Evolutionary conservation across 1,284 basidiomycete genomes (phyloP).

Genomic region (Fomitopsis pinicola): DNA sequence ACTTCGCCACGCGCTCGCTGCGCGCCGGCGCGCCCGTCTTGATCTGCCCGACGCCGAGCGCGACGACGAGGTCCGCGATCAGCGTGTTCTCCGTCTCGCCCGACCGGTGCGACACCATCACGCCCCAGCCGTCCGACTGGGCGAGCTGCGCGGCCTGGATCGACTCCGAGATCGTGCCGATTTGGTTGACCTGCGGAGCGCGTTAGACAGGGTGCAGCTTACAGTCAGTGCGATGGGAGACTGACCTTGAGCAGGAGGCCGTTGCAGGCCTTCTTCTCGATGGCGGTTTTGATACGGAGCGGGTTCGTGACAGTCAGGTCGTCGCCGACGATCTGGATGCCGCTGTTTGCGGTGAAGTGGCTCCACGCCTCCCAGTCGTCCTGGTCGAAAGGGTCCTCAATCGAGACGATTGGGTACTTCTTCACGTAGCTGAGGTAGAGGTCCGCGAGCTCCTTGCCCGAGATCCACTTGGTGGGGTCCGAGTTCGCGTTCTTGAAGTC

Average conservation of each 20-base stretch:
- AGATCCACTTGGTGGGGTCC: slow-evolving; percentile 94
- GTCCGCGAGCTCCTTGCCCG: slow-evolving; percentile 90
- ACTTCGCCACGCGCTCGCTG: slow-evolving; percentile 92
- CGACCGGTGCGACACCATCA: slow-evolving; percentile 99
- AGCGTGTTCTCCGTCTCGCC: slow-evolving; percentile 97
- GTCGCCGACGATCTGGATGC: slow-evolving; percentile 94
- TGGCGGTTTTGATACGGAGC: slow-evolving; percentile 96
- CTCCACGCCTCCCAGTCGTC: slow-evolving; percentile 99
- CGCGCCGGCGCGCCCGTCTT: slow-evolving; percentile 97
- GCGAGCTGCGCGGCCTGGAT: slow-evolving; percentile 96
- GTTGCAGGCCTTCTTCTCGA: slow-evolving; percentile 99
- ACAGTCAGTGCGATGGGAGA: not conserved
- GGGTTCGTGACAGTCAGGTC: slow-evolving; percentile 99
- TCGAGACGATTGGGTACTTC: slow-evolving; percentile 95
- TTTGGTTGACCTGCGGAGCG: slow-evolving; percentile 80
- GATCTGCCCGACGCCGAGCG: slow-evolving; percentile 92
- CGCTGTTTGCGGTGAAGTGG: slow-evolving; percentile 78
- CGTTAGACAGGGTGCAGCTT: not conserved
- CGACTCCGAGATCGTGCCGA: slow-evolving; percentile 98
- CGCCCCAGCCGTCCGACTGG: slow-evolving; percentile 96
- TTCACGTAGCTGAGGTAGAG: slow-evolving; percentile 85
- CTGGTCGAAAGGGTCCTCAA: slow-evolving; percentile 99
- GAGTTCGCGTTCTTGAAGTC: slow-evolving; percentile 99
- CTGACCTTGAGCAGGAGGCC: slow-evolving; percentile 92
- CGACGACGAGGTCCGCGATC: slow-evolving; percentile 96